Evolutionary conservation across 2,329 filamentous ascomycete species (phyloP).

Genomic region (Claviceps pazoutovae): DNA sequence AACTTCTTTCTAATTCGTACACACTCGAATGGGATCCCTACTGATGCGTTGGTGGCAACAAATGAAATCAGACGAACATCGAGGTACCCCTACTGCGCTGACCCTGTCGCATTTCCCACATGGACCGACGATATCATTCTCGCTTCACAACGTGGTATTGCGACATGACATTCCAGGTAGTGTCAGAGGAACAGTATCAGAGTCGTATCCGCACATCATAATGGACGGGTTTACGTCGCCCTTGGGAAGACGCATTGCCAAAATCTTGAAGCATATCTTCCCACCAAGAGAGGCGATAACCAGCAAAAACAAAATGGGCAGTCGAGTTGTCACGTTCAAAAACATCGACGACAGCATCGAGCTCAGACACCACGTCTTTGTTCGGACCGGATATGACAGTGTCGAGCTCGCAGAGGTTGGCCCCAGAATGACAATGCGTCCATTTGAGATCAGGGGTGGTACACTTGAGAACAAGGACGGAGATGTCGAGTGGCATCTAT

Average conservation of each 20-base stretch:
- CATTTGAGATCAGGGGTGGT: slow-evolving; percentile 84
- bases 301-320: slow-evolving; percentile 62
- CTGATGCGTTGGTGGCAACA: background rate
- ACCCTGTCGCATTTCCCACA: slow-evolving; percentile 81
- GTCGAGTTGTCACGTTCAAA: slow-evolving; percentile 81
- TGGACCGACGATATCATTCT: slow-evolving; percentile 68
- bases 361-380: slow-evolving; percentile 71
- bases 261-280: slow-evolving; percentile 87
- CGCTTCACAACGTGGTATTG: slow-evolving; percentile 81
- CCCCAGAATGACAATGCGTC: slow-evolving; percentile 90
- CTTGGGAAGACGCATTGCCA: slow-evolving; percentile 69
- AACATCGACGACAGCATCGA: slow-evolving; percentile 92
- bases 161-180: slow-evolving; percentile 86
- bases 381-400: slow-evolving; percentile 78
- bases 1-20: background rate
- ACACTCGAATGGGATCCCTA: background rate
- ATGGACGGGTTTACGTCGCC: slow-evolving; percentile 85
- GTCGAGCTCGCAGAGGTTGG: slow-evolving; percentile 84
- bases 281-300: slow-evolving; percentile 71
- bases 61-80: slow-evolving; percentile 46
- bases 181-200: slow-evolving; percentile 74
- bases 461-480: slow-evolving; percentile 90
- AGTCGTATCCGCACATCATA: slow-evolving; percentile 86
- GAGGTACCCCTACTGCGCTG: slow-evolving; percentile 80
- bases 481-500: slow-evolving; percentile 92